Conservation (phyloP, 495 filamentous ascomycete genomes). For the Hypoxylon intermedium region DNA sequence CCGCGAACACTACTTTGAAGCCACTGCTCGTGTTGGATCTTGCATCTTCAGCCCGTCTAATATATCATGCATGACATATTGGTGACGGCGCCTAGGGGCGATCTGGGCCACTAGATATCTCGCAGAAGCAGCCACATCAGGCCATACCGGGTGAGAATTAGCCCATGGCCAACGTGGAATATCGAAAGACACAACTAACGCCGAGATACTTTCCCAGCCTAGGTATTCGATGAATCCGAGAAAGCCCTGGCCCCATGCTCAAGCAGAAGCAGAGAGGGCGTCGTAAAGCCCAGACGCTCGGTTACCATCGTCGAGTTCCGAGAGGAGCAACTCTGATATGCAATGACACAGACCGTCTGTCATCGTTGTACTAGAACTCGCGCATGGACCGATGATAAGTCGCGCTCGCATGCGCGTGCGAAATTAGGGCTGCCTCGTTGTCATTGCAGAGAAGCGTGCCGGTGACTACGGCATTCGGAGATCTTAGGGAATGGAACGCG, state of each 20-base stretch:
- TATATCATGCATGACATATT: conserved; percentile 20
- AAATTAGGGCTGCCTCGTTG: conserved; percentile 22
- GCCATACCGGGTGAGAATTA: conserved; percentile 21
- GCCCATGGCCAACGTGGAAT: conserved; percentile 11
- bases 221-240: neutral
- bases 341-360: conserved; percentile 31
- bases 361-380: conserved; percentile 31
- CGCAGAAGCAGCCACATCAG: conserved; percentile 36
- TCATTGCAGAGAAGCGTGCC: conserved; percentile 22
- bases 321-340: conserved; percentile 21
- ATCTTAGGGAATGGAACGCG: conserved; percentile 22
- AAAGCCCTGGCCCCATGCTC: neutral
- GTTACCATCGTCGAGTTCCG: conserved; percentile 8
- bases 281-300: neutral
- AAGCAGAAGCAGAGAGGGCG: conserved; percentile 1
- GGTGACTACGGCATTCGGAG: conserved; percentile 33
- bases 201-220: conserved; percentile 12
- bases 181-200: conserved; percentile 9
- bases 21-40: conserved; percentile 6
- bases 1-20: too few relatives aligned
- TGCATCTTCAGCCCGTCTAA: conserved; percentile 19
- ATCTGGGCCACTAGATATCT: conserved; percentile 32
- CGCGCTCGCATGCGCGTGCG: conserved; percentile 28
- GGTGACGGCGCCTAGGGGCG: conserved; percentile 7
- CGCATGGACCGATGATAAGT: conserved; percentile 23